Conservation (phyloP, 805 yeast species). For the Saccharomycopsis sp. region DNA sequence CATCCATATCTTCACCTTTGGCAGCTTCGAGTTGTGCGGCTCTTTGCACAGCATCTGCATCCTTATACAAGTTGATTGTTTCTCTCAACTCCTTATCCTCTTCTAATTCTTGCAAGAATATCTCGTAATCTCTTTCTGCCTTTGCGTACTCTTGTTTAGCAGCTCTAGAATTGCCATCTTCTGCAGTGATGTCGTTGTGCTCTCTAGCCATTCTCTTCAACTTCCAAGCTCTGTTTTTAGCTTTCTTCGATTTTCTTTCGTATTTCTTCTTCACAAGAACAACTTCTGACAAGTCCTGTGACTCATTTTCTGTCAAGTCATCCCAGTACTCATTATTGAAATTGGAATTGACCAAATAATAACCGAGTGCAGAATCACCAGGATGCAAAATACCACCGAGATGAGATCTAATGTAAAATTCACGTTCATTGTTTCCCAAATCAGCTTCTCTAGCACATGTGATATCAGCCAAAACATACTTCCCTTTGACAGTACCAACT, state of each 20-base stretch:
- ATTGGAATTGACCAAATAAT: slow-evolving; percentile 74
- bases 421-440: slow-evolving; percentile 75
- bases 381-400: slow-evolving; percentile 92
- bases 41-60: slow-evolving; percentile 28
- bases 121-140: slow-evolving; percentile 90
- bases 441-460: slow-evolving; percentile 87
- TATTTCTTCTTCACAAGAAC: slow-evolving; percentile 83
- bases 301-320: slow-evolving; percentile 39
- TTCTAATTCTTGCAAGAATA: slow-evolving; percentile 93
- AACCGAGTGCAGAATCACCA: slow-evolving; percentile 93
- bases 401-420: slow-evolving; percentile 81
- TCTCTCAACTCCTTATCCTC: slow-evolving; percentile 94
- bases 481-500: slow-evolving; percentile 70
- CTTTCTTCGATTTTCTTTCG: slow-evolving; percentile 65
- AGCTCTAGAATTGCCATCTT: slow-evolving; percentile 50
- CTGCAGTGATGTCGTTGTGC: slow-evolving; percentile 79
- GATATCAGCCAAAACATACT: slow-evolving; percentile 76
- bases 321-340: slow-evolving; percentile 87
- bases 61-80: slow-evolving; percentile 81
- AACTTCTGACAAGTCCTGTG: slow-evolving; percentile 70
- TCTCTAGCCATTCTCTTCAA: slow-evolving; percentile 97
- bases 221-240: slow-evolving; percentile 79
- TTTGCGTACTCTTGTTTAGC: slow-evolving; percentile 84
- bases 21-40: slow-evolving; percentile 25
- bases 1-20: slow-evolving; percentile 42